phyloP scores from a whole-genome alignment of 352 stramenopile genomes.

The Phytophthora hybrid region DNA sequence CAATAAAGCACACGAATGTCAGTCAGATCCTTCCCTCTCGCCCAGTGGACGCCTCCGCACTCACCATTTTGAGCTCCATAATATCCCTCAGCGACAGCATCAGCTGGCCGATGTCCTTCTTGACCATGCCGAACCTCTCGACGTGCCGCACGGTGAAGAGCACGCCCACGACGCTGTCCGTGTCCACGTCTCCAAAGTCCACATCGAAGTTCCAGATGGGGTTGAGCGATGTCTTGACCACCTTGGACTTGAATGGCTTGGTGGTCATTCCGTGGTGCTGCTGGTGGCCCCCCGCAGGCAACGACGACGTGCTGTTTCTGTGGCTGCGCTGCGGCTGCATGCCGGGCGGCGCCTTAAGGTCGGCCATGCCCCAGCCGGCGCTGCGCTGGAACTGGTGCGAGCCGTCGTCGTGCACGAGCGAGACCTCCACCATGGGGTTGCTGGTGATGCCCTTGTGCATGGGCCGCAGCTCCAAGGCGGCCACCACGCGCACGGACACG shows the following conservation, averaged over 20 bases:
- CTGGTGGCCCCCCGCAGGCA: slow-evolving; percentile 25
- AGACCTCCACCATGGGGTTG: slow-evolving; percentile 76
- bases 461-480: slow-evolving; percentile 61
- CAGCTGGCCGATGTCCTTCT: slow-evolving; percentile 77
- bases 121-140: slow-evolving; percentile 78
- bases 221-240: slow-evolving; percentile 81
- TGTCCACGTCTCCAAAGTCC: slow-evolving; percentile 82
- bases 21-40: background rate
- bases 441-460: slow-evolving; percentile 79
- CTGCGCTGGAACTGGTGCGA: slow-evolving; percentile 36
- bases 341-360: slow-evolving; percentile 43
- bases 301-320: slow-evolving; percentile 32
- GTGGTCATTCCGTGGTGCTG: slow-evolving; percentile 38
- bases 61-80: slow-evolving; percentile 78
- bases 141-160: slow-evolving; percentile 74
- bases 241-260: slow-evolving; percentile 62
- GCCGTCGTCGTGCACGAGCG: slow-evolving; percentile 69
- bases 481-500: slow-evolving; percentile 66
- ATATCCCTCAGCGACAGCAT: slow-evolving; percentile 72
- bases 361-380: slow-evolving; percentile 54
- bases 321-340: slow-evolving; percentile 20
- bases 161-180: slow-evolving; percentile 70
- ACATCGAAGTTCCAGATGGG: slow-evolving; percentile 86
- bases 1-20: slow-evolving; percentile 15
- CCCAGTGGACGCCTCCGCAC: background rate